These are phyloP conservation scores for Hevea brasiliensis DNA, from an alignment of 345 rosid species.

Conservation along the genomic window DNA sequence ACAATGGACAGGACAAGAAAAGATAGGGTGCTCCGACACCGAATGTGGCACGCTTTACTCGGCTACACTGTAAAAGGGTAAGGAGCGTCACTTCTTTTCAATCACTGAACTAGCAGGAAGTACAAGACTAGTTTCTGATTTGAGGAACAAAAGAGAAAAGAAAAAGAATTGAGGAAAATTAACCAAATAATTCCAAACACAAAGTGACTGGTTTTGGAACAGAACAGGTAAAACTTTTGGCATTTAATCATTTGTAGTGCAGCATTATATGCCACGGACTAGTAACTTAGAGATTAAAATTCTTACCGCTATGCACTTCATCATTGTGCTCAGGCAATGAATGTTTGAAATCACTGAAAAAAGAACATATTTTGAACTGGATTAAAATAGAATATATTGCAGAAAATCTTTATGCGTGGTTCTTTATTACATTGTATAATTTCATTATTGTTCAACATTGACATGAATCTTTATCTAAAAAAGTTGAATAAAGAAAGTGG, in stretches of 20 bases:
- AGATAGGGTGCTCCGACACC: no score
- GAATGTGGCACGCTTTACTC: no score
- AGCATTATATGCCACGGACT: conserved; percentile 2
- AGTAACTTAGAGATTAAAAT: neutral
- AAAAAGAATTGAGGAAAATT: neutral
- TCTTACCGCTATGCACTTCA: conserved; percentile 95
- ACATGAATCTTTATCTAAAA: neutral
- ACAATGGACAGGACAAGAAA: no score
- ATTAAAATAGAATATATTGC: conserved; percentile 24
- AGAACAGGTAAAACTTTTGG: neutral
- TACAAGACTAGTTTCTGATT: neutral
- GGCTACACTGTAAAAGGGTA: no score
- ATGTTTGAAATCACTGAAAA: conserved; percentile 75
- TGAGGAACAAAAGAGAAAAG: neutral
- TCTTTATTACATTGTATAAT: neutral
- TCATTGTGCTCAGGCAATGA: conserved; percentile 78
- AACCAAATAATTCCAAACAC: neutral
- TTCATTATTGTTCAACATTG: neutral
- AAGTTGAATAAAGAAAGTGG: neutral
- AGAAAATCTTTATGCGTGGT: neutral
- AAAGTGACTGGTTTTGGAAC: neutral
- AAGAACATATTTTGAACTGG: conserved; percentile 4
- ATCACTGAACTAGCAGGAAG: neutral
- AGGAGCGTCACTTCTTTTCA: no score
- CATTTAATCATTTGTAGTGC: neutral